Evolutionary conservation across 2,329 filamentous ascomycete species (phyloP), one percentile per base, ranked within the genome.

Genomic region (Pseudopyrenochaeta lycopersici): DNA sequence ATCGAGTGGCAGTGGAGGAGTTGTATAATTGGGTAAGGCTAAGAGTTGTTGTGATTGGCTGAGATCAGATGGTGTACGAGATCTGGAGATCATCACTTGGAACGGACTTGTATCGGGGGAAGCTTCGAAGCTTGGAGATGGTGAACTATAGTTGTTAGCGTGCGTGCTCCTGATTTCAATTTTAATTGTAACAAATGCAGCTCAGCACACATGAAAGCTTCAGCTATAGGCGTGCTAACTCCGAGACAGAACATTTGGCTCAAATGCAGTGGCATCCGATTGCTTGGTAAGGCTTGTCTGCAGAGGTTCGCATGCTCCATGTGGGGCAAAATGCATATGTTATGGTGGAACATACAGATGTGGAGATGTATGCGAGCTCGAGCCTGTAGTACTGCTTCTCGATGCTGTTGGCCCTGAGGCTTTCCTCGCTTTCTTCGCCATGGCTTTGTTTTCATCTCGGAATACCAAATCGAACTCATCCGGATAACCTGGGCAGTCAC

Each of bases 401-500:
- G 55, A 45, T 32, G 56, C 54, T 21, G 47, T 62, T 17, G 64
- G 62, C 2, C 60, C 63, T 12, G 67, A 69, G 1, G 62, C 54
- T 48, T 83, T 86, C 50, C 82, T 81, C 14, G 85, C 87, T 65
- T 87, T 82, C 56, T 84, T 81, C 66, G 87, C 86, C 30, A 88
- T 88, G 1, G 87, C 86, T 61, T 85, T 84, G 23, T 88, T 90
- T 76, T 90, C 88, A 70, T 90, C 88, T 50, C 88, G 85, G 64
- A 90, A 90, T 49, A 91, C 84, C 20, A 90, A 76, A 63, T 91
- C 88, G 63, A 90, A 89, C 60, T 90, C 87, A 67, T 90, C 86
- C 70, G 86, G 70, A 52, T 72, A 75, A 2, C 72, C 72, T 21
- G 72, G 72, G 46, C 72, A 75, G 2, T 54, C 54, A 11, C 69